Evolutionary conservation across 108 stramenopile genomes (phyloP).

Genomic region (Tribonema minus): DNA sequence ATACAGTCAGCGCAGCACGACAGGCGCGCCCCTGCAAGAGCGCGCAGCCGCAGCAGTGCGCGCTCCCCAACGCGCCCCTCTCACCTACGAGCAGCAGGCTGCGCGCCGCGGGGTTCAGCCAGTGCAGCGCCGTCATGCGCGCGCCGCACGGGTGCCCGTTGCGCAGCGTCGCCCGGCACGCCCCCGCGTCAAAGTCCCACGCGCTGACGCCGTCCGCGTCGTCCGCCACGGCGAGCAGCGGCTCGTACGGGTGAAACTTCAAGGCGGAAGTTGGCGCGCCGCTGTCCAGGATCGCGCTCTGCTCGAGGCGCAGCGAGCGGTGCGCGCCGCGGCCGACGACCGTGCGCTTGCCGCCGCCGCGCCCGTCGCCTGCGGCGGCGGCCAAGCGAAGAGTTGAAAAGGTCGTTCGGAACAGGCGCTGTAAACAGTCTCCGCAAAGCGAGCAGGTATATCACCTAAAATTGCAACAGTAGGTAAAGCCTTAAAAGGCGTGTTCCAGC

Average conservation of each 20-base stretch:
- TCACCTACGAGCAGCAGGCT: slow-evolving; percentile 72
- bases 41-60: no score
- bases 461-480: no score
- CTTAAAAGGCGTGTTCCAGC: no score
- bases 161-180: no score
- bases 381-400: not conserved
- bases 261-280: slow-evolving; percentile 69
- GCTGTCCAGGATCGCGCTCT: slow-evolving; percentile 67
- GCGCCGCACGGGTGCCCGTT: slow-evolving; percentile 45
- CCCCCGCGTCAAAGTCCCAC: slow-evolving; percentile 63
- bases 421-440: no score
- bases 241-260: slow-evolving; percentile 85
- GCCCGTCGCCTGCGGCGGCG: not conserved
- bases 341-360: not conserved
- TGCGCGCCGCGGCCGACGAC: no score
- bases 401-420: no score
- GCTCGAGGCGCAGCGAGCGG: slow-evolving; percentile 64
- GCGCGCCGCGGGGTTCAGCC: slow-evolving; percentile 79
- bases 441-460: no score
- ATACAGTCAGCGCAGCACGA: no score
- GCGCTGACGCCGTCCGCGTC: slow-evolving; percentile 67
- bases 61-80: no score
- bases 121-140: slow-evolving; percentile 74
- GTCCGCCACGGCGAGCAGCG: slow-evolving; percentile 74
- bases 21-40: no score